phyloP scores from a whole-genome alignment of 225 moss, liverwort and hornwort genomes.

The Antitrichia curtipendula region DNA sequence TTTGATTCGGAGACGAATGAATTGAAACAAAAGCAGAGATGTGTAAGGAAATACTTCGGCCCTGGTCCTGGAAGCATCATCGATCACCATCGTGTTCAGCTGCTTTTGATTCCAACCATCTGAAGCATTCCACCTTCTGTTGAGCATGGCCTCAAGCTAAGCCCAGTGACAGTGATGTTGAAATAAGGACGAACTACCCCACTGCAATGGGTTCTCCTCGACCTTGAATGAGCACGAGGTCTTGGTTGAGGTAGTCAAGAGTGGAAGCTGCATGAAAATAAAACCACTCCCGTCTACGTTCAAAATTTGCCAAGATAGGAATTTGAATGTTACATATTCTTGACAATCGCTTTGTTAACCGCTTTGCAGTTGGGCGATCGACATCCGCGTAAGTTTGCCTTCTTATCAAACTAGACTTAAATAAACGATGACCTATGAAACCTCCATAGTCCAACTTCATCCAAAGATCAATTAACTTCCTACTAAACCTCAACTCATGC shows the following conservation, averaged over 20 bases:
- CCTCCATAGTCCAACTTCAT: rapidly evolving
- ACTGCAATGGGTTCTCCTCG: background rate
- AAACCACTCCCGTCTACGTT: rapidly evolving
- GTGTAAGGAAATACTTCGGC: background rate
- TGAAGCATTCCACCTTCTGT: background rate
- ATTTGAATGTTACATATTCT: rapidly evolving
- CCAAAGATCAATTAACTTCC: rapidly evolving
- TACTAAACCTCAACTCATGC: background rate
- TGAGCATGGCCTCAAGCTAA: too few relatives aligned
- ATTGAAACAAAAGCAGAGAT: background rate
- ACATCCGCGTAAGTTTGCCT: background rate
- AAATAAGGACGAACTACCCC: background rate
- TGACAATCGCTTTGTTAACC: rapidly evolving
- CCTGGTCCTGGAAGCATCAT: background rate
- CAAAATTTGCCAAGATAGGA: background rate
- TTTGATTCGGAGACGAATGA: background rate
- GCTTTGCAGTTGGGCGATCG: background rate
- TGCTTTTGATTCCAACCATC: background rate
- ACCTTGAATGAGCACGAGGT: background rate
- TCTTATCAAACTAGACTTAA: background rate
- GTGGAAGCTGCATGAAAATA: background rate
- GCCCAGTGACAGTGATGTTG: background rate
- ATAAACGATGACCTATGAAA: background rate
- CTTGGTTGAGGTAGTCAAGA: background rate
- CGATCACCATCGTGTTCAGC: background rate